Evolutionary conservation across 2,329 filamentous ascomycete genomes (phyloP).

Genomic region (Xylaria sp.): DNA sequence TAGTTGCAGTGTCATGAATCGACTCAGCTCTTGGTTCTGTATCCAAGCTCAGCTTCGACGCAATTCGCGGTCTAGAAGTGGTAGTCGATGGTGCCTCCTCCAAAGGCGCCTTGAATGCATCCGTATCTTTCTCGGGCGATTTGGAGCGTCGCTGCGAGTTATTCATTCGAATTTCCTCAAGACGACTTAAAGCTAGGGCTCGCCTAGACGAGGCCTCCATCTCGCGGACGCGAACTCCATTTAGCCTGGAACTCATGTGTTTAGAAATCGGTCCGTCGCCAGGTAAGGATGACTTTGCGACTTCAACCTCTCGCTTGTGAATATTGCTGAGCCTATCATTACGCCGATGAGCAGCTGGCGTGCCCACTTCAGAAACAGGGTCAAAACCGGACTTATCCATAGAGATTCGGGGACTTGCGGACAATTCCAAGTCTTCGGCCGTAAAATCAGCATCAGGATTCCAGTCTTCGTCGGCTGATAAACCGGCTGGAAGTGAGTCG

Average conservation of each 20-base stretch:
- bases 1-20: conserved; percentile 9
- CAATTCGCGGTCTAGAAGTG: conserved; percentile 5
- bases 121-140: conserved; percentile 38
- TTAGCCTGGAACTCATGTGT: conserved; percentile 41
- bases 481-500: conserved; percentile 12
- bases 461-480: conserved; percentile 50
- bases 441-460: conserved; percentile 55
- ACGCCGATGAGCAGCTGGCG: conserved; percentile 26
- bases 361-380: conserved; percentile 8
- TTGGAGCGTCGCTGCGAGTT: conserved; percentile 41
- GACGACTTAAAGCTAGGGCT: conserved; percentile 43
- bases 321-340: conserved; percentile 36
- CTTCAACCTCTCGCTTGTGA: conserved; percentile 33
- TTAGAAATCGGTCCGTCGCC: conserved; percentile 19
- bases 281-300: conserved; percentile 24
- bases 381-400: conserved; percentile 29
- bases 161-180: conserved; percentile 49
- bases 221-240: conserved; percentile 44
- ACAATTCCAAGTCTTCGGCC: conserved; percentile 49
- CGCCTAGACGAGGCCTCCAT: conserved; percentile 41
- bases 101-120: conserved; percentile 27
- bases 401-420: conserved; percentile 50
- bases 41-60: conserved; percentile 6
- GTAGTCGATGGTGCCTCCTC: conserved; percentile 8
- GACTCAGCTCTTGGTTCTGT: conserved; percentile 8